These are phyloP conservation scores for Neopestalotiopsis sp. DNA, from an alignment of 2,329 filamentous ascomycete genomes.

Conservation along the genomic window DNA sequence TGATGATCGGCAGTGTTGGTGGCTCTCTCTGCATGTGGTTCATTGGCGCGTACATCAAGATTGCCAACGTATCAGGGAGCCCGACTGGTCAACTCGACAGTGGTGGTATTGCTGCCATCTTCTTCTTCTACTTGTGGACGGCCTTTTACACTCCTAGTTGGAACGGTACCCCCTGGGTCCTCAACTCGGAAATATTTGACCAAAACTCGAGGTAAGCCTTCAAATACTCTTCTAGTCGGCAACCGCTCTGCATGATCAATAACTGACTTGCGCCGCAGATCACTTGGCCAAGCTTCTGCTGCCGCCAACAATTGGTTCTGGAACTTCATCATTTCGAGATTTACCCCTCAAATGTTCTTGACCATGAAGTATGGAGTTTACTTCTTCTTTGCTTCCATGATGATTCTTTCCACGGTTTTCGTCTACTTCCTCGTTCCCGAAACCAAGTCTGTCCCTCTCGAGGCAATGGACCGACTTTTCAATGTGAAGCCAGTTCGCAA, in stretches of 20 bases:
- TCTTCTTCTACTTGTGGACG: conserved; percentile 79
- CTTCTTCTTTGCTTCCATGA: conserved; percentile 71
- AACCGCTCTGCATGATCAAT: neutral
- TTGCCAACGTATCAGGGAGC: conserved; percentile 43
- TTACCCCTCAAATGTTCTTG: conserved; percentile 69
- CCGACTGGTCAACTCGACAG: conserved; percentile 34
- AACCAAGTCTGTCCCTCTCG: conserved; percentile 69
- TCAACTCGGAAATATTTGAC: conserved; percentile 78
- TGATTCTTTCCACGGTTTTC: conserved; percentile 62
- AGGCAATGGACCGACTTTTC: conserved; percentile 69
- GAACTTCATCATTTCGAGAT: conserved; percentile 73
- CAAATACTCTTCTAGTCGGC: neutral
- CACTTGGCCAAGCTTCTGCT: conserved; percentile 74
- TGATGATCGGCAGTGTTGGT: conserved; percentile 61
- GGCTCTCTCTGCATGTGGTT: conserved; percentile 71
- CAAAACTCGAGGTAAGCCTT: conserved; percentile 59
- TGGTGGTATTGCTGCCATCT: conserved; percentile 63
- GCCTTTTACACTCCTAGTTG: conserved; percentile 74
- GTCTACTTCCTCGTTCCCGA: conserved; percentile 69
- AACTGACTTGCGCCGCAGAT: conserved; percentile 32
- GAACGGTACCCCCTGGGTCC: conserved; percentile 78
- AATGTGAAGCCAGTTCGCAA: conserved; percentile 48
- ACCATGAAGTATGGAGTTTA: conserved; percentile 68
- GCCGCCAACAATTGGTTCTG: conserved; percentile 75
- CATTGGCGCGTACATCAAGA: conserved; percentile 64